Evolutionary conservation across 495 filamentous ascomycete species (phyloP).

Genomic region (Jackrogersella multiformis): DNA sequence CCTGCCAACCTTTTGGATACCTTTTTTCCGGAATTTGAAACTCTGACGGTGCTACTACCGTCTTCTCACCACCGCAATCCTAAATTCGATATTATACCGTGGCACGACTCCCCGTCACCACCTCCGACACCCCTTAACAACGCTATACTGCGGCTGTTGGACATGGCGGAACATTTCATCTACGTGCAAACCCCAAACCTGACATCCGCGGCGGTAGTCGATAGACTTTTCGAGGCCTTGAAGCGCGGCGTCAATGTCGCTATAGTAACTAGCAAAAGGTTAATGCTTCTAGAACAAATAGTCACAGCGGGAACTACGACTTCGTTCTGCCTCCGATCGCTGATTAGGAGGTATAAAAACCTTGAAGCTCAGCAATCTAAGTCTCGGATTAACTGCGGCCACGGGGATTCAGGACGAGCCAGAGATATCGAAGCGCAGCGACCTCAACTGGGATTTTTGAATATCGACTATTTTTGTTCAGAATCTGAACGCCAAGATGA

Average conservation of each 20-base stretch:
- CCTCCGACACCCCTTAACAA: slow-evolving; percentile 74
- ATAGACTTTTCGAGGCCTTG: slow-evolving; percentile 62
- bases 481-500: slow-evolving; percentile 9
- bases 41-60: slow-evolving; percentile 68
- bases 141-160: slow-evolving; percentile 65
- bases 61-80: slow-evolving; percentile 75
- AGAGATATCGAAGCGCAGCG: slow-evolving; percentile 46
- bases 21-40: slow-evolving; percentile 18
- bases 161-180: slow-evolving; percentile 60
- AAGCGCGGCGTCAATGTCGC: slow-evolving; percentile 68
- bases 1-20: slow-evolving; percentile 6
- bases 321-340: slow-evolving; percentile 61
- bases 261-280: slow-evolving; percentile 68
- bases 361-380: slow-evolving; percentile 28
- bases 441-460: slow-evolving; percentile 50
- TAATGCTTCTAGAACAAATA: slow-evolving; percentile 80
- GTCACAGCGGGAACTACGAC: slow-evolving; percentile 75
- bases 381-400: not conserved
- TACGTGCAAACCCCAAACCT: slow-evolving; percentile 78
- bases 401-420: slow-evolving; percentile 11
- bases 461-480: slow-evolving; percentile 60
- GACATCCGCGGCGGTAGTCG: slow-evolving; percentile 66
- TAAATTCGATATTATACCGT: slow-evolving; percentile 56
- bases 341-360: slow-evolving; percentile 58
- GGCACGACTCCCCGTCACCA: slow-evolving; percentile 51